Base-by-base conservation (phyloP, 2,329 filamentous ascomycete genomes). In the Fusarium udum region DNA sequence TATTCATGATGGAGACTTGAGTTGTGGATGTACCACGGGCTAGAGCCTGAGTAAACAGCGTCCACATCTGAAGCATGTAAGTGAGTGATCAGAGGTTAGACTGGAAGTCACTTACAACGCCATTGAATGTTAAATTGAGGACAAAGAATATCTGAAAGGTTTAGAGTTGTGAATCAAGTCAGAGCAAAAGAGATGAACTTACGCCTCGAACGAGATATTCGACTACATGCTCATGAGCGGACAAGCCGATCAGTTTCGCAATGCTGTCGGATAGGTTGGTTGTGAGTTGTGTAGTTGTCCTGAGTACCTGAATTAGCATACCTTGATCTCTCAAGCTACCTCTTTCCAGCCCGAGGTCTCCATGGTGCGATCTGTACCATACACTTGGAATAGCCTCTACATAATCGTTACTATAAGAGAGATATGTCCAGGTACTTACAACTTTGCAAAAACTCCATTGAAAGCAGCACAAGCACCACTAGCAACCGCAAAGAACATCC, bases 401-500 rank as follows among this genome's bases (percentile, higher is more conserved):
- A 18, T 10, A 15, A 15, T 37, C 7, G 9, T 28, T 7, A 14
- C 28, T 13, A 22, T 14, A n/a, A 48, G 9, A 28, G n/a, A 70
- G 34, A 26, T 13, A 45, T 16, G 18, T n/a, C 22, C 14, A 15
- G 31, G 26, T 45, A 86, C 89, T 78, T 83, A 93, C 92, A 96
- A 84, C 83, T 95, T 96, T 2, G 93, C 93, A 84, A 95, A 95
- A 10, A 93, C 91, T 67, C 93, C 93, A 77, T 96, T 96, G 75
- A 93, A 91, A 28, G 93, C 92, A 37, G 93, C 93, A 78, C 92
- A 95, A 60, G 89, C 90, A 70, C 93, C 93, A 78, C 92, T 94
- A 55, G 91, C 89, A 46, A 95, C 80, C 46, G 93, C 92, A 71
- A 92, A 87, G 57, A 91, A 83, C 70, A 95, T 87, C 91, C 91